Evolutionary conservation across 352 stramenopile genomes (phyloP), one percentile per base, ranked within the genome.

Genomic region (Globisporangium radiosum): DNA sequence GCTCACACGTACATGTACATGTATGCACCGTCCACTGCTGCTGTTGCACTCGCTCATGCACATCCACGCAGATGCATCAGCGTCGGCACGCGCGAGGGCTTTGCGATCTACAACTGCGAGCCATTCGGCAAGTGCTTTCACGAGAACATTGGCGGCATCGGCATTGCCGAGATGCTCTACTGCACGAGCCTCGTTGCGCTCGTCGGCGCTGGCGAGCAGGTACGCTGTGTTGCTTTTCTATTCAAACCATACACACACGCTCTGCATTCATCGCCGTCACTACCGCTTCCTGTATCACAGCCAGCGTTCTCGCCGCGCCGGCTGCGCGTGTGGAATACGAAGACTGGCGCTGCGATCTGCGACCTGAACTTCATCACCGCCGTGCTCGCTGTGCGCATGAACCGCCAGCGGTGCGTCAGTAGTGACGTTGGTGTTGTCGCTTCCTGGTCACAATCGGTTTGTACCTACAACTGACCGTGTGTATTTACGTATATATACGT

Each of bases 111-210:
- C 84, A 96, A 94, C 57, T 97, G 87, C 66, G 82, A 96, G 72
- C 90, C 90, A 0, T 97, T 97, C 60, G 84, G 82, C 9, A 91
- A 92, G 61, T 88, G 78, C 56, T 96, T 97, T 63, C 73, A 94
- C 52, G 82, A 94, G 63, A 68, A 76, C 4, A 90, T 95, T 36
- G 90, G 90, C 19, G 90, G 90, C 43, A 94, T 97, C 14, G 85
- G 85, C 25, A 87, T 96, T 59, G 87, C 88, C 8, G 88, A 97
- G 63, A 97, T 97, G 90, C 79, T 97, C 50, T 97, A 97, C 65
- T 96, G 87, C 64, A 96, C 90, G 40, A 97, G 88, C 58, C 68
- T 97, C 17, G 85, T 97, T n/a, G 90, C 86, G 55, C 79, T 97
- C 33, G 90, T 97, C 0, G 90, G 90, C 33, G 90, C 86, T 52